These are phyloP conservation scores for Epichloe baconii DNA, from an alignment of 2,329 filamentous ascomycete genomes.

Conservation along the genomic window DNA sequence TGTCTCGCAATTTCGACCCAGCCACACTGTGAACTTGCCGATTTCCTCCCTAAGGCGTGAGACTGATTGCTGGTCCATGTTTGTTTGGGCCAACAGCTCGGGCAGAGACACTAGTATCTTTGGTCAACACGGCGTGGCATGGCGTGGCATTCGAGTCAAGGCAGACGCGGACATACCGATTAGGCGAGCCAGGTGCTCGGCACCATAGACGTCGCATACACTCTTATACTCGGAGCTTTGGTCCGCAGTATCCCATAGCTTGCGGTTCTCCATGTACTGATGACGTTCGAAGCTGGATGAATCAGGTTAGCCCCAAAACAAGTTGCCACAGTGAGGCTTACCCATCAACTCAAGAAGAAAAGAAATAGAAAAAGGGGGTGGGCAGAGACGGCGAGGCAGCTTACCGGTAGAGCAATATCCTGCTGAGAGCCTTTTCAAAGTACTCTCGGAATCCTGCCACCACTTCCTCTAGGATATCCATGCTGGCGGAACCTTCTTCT, in stretches of 20 bases:
- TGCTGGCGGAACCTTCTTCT: conserved; percentile 51
- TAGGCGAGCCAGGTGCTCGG: conserved; percentile 79
- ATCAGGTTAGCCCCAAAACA: neutral
- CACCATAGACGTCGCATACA: conserved; percentile 75
- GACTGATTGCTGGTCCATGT: conserved; percentile 90
- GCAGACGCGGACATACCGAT: conserved; percentile 49
- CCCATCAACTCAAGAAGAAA: neutral
- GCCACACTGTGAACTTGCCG: conserved; percentile 72
- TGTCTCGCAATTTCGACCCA: conserved; percentile 59
- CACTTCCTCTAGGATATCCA: conserved; percentile 83
- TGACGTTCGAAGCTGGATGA: conserved; percentile 67
- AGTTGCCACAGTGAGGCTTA: neutral
- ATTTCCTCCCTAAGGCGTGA: conserved; percentile 82
- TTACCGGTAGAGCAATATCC: conserved; percentile 73
- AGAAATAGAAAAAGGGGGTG: neutral
- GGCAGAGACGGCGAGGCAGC: neutral
- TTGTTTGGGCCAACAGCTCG: conserved; percentile 90
- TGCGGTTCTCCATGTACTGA: conserved; percentile 69
- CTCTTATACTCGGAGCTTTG: conserved; percentile 56
- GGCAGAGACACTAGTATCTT: conserved; percentile 60
- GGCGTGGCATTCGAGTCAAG: neutral
- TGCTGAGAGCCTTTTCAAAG: conserved; percentile 80
- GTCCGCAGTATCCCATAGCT: conserved; percentile 50
- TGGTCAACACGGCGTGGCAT: neutral
- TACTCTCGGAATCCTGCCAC: conserved; percentile 79